These are phyloP conservation scores for Lophiotrema nucula DNA, from an alignment of 495 filamentous ascomycete species.

Conservation along the genomic window DNA sequence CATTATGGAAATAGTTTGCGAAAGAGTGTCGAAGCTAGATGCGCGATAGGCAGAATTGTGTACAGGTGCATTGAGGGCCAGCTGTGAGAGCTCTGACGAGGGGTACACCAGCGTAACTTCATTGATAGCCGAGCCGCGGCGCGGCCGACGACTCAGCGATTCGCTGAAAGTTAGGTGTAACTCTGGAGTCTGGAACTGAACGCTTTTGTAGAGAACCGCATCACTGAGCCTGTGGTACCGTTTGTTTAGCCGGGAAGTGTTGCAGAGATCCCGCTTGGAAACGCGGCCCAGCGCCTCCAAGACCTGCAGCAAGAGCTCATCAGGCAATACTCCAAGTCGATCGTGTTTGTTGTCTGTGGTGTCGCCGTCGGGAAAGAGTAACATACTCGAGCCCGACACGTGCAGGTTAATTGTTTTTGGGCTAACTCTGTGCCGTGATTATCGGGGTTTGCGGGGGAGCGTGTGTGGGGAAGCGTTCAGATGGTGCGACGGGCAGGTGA, in stretches of 20 bases:
- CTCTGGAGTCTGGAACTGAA: conserved; percentile 8
- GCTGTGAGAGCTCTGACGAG: conserved; percentile 11
- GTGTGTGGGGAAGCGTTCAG: no score
- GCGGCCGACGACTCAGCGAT: conserved; percentile 6
- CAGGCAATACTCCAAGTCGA: conserved; percentile 2
- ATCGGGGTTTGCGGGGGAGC: no score
- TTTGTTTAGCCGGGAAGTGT: not conserved
- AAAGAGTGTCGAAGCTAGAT: conserved; percentile 9
- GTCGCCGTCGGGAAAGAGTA: not conserved
- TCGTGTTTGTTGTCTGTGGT: not conserved
- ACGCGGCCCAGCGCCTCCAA: conserved; percentile 5
- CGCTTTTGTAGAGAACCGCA: conserved; percentile 9
- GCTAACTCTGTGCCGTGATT: no score
- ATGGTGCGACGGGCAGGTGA: no score
- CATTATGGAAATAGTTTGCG: conserved; percentile 12
- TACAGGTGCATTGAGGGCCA: conserved; percentile 2
- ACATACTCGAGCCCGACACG: no score
- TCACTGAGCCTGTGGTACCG: conserved; percentile 7
- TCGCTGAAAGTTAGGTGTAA: conserved; percentile 11
- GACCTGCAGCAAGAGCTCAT: conserved; percentile 11
- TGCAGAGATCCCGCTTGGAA: not conserved
- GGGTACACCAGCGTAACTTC: conserved; percentile 8
- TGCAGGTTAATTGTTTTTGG: no score
- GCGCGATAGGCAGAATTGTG: conserved; percentile 4
- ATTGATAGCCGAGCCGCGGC: conserved; percentile 12